Base-by-base conservation (phyloP, 2,329 filamentous ascomycete species). In the Trichoderma sp. region DNA sequence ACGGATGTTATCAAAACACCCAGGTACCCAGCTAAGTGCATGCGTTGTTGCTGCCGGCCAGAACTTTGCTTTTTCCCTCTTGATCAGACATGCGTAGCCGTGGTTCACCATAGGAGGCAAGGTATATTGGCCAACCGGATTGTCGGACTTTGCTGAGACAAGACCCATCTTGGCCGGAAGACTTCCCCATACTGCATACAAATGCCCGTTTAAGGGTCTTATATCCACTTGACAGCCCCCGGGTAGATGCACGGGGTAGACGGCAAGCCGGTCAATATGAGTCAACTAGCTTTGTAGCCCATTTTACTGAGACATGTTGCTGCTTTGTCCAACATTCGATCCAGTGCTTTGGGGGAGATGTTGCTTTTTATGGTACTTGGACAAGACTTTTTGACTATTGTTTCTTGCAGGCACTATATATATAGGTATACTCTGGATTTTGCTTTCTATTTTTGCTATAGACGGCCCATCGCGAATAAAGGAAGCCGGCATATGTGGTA, bases 81-180 rank as follows among this genome's bases (percentile, higher is more conserved):
- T 60, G 62, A 53, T 73, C 69, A 72, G 69, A 71, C 63, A 68
- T 70, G 62, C 56, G 70, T 27, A 37, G 21, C 64, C 57, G 57
- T 49, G 37, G 24, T 60, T 70, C 47, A 68, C 49, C 49, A 68
- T 55, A 24, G n/a, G 27, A 40, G 40, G 35, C 57, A 58, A 70
- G 56, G 49, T 43, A 49, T 14, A 27, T 66, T 61, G 29, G 43
- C 37, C 61, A 57, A 68, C 68, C 53, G 57, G 55, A 53, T 31
- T 29, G 2, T 16, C 40, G 56, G 35, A 64, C 27, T 53, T 19
- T 43, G n/a, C 27, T 47, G 58, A 60, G 29, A 47, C 60, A 49
- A 69, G 53, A 59, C 49, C 59, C 67, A 68, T 63, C 10, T 33
- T 37, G 52, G 21, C 47, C 59, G 59, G 59, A 40, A 57, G 16